Evolutionary conservation across 768 basidiomycete genomes (phyloP).

Genomic region (Trametes elegans): DNA sequence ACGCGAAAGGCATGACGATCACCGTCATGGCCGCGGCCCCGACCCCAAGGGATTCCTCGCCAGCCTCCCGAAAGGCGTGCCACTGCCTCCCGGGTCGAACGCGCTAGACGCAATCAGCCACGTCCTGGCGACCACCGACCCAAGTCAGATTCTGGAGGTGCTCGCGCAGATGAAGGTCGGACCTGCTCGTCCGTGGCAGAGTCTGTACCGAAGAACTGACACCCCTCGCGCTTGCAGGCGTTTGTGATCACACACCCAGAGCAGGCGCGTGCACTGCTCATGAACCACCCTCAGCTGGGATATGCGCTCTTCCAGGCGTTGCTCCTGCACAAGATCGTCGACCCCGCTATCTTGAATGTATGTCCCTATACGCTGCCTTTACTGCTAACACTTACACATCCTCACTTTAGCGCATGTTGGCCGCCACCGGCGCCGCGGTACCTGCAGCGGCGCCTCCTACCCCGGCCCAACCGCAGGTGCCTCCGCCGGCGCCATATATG

Average conservation of each 20-base stretch:
- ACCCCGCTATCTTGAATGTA: conserved; percentile 79
- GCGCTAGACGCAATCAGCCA: conserved; percentile 83
- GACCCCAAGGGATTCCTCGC: conserved; percentile 51
- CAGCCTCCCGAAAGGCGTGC: conserved; percentile 72
- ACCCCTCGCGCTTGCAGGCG: conserved; percentile 50
- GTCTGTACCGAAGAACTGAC: background rate
- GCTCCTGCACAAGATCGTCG: conserved; percentile 90
- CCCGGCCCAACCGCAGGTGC: conserved; percentile 6
- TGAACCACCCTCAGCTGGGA: conserved; percentile 86
- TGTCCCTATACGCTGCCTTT: background rate
- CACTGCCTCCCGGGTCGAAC: conserved; percentile 66
- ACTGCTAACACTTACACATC: conserved; percentile 2
- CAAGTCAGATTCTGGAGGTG: conserved; percentile 86
- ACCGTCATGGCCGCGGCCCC: background rate
- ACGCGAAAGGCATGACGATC: conserved; percentile 27
- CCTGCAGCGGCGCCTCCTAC: conserved; percentile 19
- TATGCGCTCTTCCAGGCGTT: conserved; percentile 97
- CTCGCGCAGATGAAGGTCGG: conserved; percentile 96
- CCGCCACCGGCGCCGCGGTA: conserved; percentile 33
- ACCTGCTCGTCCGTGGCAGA: conserved; percentile 4
- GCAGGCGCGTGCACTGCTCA: conserved; percentile 76
- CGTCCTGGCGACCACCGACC: conserved; percentile 80
- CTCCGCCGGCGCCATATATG: conserved; percentile 20
- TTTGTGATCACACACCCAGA: conserved; percentile 92
- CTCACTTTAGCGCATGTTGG: conserved; percentile 46